Conservation (phyloP, 1,284 basidiomycete genomes). For the Rhodofomes roseus region DNA sequence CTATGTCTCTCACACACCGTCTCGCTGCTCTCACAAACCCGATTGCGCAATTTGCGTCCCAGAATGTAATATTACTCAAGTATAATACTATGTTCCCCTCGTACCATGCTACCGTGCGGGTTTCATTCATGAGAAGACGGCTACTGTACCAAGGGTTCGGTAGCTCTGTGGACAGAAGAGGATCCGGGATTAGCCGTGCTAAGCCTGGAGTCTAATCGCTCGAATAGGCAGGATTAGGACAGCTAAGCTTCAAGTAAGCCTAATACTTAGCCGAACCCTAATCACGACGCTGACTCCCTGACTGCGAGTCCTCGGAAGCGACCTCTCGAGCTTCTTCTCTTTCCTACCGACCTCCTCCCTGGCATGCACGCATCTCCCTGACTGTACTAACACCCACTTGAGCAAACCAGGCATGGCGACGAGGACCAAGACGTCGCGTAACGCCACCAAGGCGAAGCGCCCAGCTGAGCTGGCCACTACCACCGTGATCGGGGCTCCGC, state of each 20-base stretch:
- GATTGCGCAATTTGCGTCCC: too few species aligned
- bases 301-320: background rate
- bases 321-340: background rate
- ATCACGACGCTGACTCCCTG: background rate
- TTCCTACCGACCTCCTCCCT: background rate
- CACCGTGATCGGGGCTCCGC: background rate
- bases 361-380: background rate
- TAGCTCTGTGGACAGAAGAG: background rate
- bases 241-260: background rate
- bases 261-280: background rate
- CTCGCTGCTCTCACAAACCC: too few species aligned
- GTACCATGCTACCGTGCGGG: too few species aligned
- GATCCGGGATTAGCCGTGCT: background rate
- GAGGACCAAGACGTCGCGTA: background rate
- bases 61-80: too few species aligned
- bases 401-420: background rate
- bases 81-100: too few species aligned
- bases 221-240: background rate
- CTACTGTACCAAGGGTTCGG: background rate
- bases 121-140: too few species aligned
- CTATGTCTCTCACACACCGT: too few species aligned
- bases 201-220: background rate
- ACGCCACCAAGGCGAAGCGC: background rate
- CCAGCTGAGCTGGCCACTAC: background rate
- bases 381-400: background rate